Evolutionary conservation across 148 eudicot species (phyloP), one percentile per base, ranked within the genome.

Genomic region (Camellia japonica): DNA sequence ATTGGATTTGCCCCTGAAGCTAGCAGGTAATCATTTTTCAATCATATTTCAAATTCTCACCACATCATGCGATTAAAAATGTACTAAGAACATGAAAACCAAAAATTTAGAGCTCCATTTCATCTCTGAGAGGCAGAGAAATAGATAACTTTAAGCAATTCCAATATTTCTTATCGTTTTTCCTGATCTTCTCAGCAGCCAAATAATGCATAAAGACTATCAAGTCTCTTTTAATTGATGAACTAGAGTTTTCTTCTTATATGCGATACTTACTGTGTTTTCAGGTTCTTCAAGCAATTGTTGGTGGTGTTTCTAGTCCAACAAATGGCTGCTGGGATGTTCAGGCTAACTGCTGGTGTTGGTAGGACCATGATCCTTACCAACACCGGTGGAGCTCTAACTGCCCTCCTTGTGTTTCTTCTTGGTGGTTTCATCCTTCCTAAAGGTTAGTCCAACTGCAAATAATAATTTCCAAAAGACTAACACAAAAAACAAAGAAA

Each of bases 391-490:
- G 99, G 99, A 80, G 83, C 95, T 71, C 85, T 96, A 6, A 73
- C 81, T 72, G 88, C 92, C 38, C 93, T 96, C 38, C 91, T 96
- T n/a, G 83, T 96, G 83, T 96, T 96, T 86, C 74, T 93, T 86
- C 92, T 96, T 81, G 99, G 97, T 66, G 99, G 99, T 52, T 96
- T 96, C 83, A 92, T 96, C 86, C 97, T 96, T 76, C 99, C 97
- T 18, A 91, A 79, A 92, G 91, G 99, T 95, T 68, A 73, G 90
- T 81, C 11, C 46, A 11, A 46, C 10, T 8, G 69, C 19, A 56
- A 72, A 71, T 38, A n/a, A 52, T 67, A 12, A 5, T 19, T 58
- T 9, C 41, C 3, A 65, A 64, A 23, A 23, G 19, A 6, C 44
- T 63, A 5, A 49, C 47, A 2, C 2, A 23, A 30, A 41, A 56